Percentiles rank a stretch among this genome's conserved stretches.
phyloP scores from a whole-genome alignment of 345 rosid species.

The Eucalyptus camaldulensis region DNA sequence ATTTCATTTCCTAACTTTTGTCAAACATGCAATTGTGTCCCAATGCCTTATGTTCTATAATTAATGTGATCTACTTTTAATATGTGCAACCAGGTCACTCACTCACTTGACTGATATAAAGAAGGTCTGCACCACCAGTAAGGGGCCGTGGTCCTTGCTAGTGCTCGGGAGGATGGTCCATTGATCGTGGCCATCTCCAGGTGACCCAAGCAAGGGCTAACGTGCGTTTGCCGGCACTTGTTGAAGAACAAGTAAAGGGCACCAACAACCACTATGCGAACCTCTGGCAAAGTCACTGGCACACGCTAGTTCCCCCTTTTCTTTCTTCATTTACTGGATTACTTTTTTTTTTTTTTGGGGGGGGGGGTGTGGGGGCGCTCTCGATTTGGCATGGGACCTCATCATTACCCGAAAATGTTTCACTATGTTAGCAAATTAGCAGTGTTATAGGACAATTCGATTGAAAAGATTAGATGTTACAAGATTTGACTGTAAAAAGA shows the following conservation, averaged over 20 bases:
- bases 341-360: too few species aligned
- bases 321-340: neutral
- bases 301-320: neutral
- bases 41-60: neutral
- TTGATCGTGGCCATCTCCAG: neutral
- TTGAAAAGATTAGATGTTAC: neutral
- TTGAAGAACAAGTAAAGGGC: neutral
- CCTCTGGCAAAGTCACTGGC: neutral
- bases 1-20: neutral
- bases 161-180: neutral
- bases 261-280: neutral
- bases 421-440: neutral
- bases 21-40: neutral
- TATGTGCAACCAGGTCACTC: neutral
- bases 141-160: neutral
- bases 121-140: neutral
- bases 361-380: too few species aligned
- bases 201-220: neutral
- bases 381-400: too few species aligned
- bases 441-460: neutral
- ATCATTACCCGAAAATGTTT: too few species aligned
- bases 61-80: neutral
- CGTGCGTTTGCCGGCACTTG: neutral
- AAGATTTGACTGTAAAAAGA: neutral
- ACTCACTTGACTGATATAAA: neutral